These are phyloP conservation scores for Bryum argenteum DNA, from an alignment of 225 moss, liverwort and hornwort species.

Conservation along the genomic window DNA sequence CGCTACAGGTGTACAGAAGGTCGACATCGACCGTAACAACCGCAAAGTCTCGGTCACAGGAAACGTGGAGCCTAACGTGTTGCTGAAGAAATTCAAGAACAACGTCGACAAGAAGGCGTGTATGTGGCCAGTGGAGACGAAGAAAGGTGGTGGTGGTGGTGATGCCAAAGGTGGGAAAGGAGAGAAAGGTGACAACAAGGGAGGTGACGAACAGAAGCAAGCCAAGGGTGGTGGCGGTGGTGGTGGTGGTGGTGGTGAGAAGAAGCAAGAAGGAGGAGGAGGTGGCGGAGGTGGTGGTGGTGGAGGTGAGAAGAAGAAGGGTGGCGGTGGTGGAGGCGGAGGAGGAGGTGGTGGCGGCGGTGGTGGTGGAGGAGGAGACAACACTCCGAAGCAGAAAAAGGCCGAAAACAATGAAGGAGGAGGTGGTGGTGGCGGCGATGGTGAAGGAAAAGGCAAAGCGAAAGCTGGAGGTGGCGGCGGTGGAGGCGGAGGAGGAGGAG, in stretches of 20 bases:
- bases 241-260: conserved; percentile 27
- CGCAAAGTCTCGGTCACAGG: conserved; percentile 48
- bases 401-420: conserved; percentile 2
- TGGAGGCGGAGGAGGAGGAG: not conserved
- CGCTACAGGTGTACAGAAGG: conserved; percentile 42
- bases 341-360: not conserved
- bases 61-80: not conserved
- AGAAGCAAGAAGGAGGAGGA: conserved; percentile 15
- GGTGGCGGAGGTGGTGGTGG: conserved; percentile 8
- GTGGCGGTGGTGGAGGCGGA: not conserved
- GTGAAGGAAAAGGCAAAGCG: not conserved
- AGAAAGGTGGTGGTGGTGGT: conserved; percentile 37
- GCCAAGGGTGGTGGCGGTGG: conserved; percentile 26
- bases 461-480: conserved; percentile 11
- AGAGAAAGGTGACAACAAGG: conserved; percentile 37
- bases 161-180: conserved; percentile 46
- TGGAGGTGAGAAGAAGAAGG: conserved; percentile 29
- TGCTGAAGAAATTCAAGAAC: conserved; percentile 48
- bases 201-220: conserved; percentile 34
- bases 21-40: conserved; percentile 33
- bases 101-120: conserved; percentile 48
- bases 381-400: conserved; percentile 20
- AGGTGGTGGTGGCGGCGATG: not conserved
- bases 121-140: conserved; percentile 29
- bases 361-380: not conserved